phyloP scores from a whole-genome alignment of 164 flowering plant genomes.

The Kingdonia uniflora region DNA sequence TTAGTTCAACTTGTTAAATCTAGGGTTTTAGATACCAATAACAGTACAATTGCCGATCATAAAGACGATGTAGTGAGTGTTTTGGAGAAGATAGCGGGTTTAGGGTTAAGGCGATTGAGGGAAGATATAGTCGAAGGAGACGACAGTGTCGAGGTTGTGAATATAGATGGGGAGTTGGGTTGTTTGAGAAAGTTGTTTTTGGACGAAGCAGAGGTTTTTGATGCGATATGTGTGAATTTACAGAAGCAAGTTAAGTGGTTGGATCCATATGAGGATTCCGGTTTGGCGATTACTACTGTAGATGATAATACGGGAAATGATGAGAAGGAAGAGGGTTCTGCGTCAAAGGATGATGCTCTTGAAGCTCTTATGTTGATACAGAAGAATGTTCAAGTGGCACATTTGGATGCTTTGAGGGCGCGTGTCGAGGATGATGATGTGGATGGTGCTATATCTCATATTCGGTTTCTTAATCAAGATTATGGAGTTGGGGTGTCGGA shows the following conservation, averaged over 20 bases:
- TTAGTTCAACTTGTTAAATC: conserved; percentile 41
- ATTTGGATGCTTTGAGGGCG: conserved; percentile 59
- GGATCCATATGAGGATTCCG: conserved; percentile 28
- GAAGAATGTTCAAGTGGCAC: conserved; percentile 55
- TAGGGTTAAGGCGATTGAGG: conserved; percentile 50
- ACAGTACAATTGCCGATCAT: too few relatives aligned
- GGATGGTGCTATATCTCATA: conserved; percentile 43
- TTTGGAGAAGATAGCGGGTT: conserved; percentile 32
- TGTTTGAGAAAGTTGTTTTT: conserved; percentile 40
- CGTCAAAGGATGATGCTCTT: conserved; percentile 29
- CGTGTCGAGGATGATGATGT: conserved; percentile 33
- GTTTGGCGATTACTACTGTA: conserved; percentile 49
- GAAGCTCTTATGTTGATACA: conserved; percentile 35
- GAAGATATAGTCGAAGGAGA: conserved; percentile 16
- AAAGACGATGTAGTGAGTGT: conserved; percentile 15
- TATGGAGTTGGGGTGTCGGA: conserved; percentile 52
- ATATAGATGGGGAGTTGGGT: conserved; percentile 40
- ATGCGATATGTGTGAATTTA: conserved; percentile 61
- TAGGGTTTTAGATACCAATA: conserved; percentile 30
- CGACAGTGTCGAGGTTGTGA: not conserved
- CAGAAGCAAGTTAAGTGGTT: conserved; percentile 41
- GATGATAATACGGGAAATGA: conserved; percentile 17
- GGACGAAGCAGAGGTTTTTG: conserved; percentile 56
- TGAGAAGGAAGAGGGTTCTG: conserved; percentile 7
- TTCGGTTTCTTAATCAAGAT: conserved; percentile 60